phyloP scores from a whole-genome alignment of 208 protist species.

The Perkinsela sp. region DNA sequence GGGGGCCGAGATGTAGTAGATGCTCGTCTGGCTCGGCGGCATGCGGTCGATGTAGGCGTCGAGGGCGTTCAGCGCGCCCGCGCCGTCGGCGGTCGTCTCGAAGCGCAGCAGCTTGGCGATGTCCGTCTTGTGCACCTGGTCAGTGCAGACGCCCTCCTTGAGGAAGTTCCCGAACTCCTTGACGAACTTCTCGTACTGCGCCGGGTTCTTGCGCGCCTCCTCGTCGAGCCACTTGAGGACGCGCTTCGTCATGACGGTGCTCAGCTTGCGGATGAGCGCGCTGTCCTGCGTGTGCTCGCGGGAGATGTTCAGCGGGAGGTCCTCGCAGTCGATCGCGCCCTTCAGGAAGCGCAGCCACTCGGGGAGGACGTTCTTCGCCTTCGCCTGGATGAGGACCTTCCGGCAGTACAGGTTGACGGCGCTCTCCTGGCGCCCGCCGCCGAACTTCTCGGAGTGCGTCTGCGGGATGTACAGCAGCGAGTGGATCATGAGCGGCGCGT shows the following conservation, averaged over 20 bases:
- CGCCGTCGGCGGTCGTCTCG: slow-evolving; percentile 19
- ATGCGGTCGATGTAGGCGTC: slow-evolving; percentile 84
- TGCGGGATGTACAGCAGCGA: slow-evolving; percentile 80
- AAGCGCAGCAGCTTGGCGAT: slow-evolving; percentile 72
- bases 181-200: slow-evolving; percentile 71
- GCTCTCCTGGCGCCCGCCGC: slow-evolving; percentile 72
- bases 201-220: slow-evolving; percentile 58
- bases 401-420: slow-evolving; percentile 76
- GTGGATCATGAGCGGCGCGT: slow-evolving; percentile 75
- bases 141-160: slow-evolving; percentile 80
- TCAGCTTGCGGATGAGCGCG: slow-evolving; percentile 67
- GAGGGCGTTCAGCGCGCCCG: slow-evolving; percentile 39
- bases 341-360: slow-evolving; percentile 85
- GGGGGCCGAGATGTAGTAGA: slow-evolving; percentile 78
- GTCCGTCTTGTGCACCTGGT: slow-evolving; percentile 73
- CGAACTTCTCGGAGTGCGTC: slow-evolving; percentile 82
- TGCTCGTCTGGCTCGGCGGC: slow-evolving; percentile 67
- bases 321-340: slow-evolving; percentile 87
- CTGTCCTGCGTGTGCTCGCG: slow-evolving; percentile 88
- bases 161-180: slow-evolving; percentile 73
- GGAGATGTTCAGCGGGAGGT: slow-evolving; percentile 87
- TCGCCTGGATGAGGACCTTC: slow-evolving; percentile 79
- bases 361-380: slow-evolving; percentile 73
- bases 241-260: slow-evolving; percentile 61
- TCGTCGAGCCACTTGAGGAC: slow-evolving; percentile 64